phyloP scores from a whole-genome alignment of 2,329 filamentous ascomycete species.

The Aspergillus sp. region DNA sequence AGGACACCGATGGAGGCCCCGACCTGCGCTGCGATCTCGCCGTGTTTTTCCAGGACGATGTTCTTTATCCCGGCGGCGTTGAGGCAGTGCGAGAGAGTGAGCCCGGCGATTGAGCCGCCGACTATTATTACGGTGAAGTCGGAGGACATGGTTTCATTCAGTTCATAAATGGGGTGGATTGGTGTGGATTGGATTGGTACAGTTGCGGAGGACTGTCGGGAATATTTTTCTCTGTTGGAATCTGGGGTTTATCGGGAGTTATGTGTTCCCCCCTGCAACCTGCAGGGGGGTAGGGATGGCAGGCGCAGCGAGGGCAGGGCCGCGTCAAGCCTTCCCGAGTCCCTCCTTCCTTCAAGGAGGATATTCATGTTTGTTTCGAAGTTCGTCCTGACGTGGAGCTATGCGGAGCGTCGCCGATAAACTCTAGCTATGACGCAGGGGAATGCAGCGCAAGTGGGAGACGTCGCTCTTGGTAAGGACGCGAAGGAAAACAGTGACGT shows the following conservation, averaged over 20 bases:
- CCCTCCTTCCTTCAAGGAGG: not conserved
- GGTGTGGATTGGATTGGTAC: too few species aligned
- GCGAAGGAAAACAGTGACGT: not conserved
- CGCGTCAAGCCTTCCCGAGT: too few species aligned
- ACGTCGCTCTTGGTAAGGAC: not conserved
- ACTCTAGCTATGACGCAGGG: not conserved
- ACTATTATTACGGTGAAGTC: slow-evolving; percentile 43
- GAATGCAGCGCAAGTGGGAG: not conserved
- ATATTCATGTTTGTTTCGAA: not conserved
- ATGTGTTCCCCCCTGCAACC: not conserved
- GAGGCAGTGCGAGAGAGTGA: slow-evolving; percentile 52
- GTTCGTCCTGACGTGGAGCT: too few species aligned
- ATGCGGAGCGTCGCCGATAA: not conserved
- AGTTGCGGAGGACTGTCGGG: too few species aligned
- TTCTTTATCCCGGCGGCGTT: slow-evolving; percentile 53
- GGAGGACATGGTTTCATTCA: not conserved
- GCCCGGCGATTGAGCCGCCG: slow-evolving; percentile 55
- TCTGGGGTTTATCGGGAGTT: not conserved
- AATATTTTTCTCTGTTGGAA: not conserved
- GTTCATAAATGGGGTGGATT: too few species aligned
- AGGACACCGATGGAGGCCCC: slow-evolving; percentile 42
- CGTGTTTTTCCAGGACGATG: slow-evolving; percentile 51
- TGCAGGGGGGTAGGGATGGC: not conserved
- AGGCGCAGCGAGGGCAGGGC: too few species aligned
- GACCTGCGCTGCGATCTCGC: slow-evolving; percentile 24